Evolutionary conservation across 495 filamentous ascomycete species (phyloP).

Genomic region (Evansstolkia leycettana): DNA sequence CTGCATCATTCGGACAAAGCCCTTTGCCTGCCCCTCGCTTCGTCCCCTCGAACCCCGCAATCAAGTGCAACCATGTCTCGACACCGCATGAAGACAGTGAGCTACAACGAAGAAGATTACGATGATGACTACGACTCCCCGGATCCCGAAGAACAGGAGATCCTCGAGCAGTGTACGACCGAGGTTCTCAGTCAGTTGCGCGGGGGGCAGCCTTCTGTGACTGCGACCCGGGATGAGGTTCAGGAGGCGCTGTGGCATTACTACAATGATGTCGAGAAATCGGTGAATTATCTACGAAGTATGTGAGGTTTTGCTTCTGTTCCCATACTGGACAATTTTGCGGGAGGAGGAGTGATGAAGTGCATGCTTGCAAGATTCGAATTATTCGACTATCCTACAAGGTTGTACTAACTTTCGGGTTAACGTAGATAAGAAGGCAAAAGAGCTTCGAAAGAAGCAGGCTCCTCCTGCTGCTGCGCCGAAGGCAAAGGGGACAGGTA

Average conservation of each 20-base stretch:
- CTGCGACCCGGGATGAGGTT: conserved; percentile 47
- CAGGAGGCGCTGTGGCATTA: conserved; percentile 91
- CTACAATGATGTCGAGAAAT: conserved; percentile 83
- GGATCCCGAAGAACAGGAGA: conserved; percentile 33
- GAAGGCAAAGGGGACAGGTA: conserved; percentile 35
- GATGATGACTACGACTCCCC: conserved; percentile 32
- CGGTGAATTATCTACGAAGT: conserved; percentile 65
- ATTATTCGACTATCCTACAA: too few species aligned
- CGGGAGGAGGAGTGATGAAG: too few species aligned
- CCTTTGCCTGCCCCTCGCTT: too few species aligned
- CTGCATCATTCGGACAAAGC: too few species aligned
- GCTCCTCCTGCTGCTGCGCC: conserved; percentile 20
- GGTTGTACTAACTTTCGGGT: too few species aligned
- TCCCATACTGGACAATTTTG: conserved; percentile 6
- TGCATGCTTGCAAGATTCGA: too few species aligned
- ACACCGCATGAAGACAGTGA: conserved; percentile 34
- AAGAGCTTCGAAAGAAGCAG: conserved; percentile 28
- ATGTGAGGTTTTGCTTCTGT: conserved; percentile 13
- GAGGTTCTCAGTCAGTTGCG: conserved; percentile 27
- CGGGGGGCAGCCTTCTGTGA: conserved; percentile 26
- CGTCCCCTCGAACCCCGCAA: too few species aligned
- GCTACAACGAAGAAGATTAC: conserved; percentile 32
- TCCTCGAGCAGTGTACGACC: conserved; percentile 24
- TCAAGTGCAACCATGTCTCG: conserved; percentile 23
- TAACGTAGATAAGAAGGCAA: conserved; percentile 32